These are phyloP conservation scores for Bacidia rubella DNA, from an alignment of 495 filamentous ascomycete species.

Conservation along the genomic window DNA sequence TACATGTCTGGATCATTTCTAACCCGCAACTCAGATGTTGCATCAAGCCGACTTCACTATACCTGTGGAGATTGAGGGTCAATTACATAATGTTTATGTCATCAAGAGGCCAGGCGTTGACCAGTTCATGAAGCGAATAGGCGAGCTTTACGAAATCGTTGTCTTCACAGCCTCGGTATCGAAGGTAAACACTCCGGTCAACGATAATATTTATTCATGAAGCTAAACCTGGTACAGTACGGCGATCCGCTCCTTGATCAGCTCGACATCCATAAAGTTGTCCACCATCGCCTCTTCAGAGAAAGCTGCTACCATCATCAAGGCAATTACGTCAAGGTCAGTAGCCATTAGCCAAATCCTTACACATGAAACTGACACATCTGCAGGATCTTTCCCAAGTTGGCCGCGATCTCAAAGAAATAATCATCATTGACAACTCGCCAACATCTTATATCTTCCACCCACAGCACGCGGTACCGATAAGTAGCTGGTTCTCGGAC, in stretches of 20 bases:
- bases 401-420: constrained; percentile 88
- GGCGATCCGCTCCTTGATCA: constrained; percentile 94
- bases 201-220: background rate
- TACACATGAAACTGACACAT: constrained; percentile 6
- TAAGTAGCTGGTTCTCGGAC: constrained; percentile 99
- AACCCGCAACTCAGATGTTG: constrained; percentile 59
- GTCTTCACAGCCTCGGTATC: constrained; percentile 98
- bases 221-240: constrained; percentile 45
- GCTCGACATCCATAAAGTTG: constrained; percentile 90
- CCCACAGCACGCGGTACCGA: constrained; percentile 95
- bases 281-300: constrained; percentile 91
- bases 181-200: constrained; percentile 49
- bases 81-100: constrained; percentile 98
- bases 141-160: constrained; percentile 95
- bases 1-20: constrained; percentile 7
- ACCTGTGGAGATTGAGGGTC: constrained; percentile 96
- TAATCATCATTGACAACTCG: constrained; percentile 99
- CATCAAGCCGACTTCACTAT: constrained; percentile 99
- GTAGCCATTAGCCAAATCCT: constrained; percentile 9
- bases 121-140: constrained; percentile 96
- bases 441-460: constrained; percentile 99
- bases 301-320: constrained; percentile 99
- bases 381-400: constrained; percentile 81
- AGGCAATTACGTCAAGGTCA: constrained; percentile 92
- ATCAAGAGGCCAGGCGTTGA: constrained; percentile 97